A percentile compares a stretch with the other conserved stretches of the same genome.
Evolutionary conservation across 2,329 filamentous ascomycete species (phyloP).

Genomic region (Pseudocercospora eumusae): DNA sequence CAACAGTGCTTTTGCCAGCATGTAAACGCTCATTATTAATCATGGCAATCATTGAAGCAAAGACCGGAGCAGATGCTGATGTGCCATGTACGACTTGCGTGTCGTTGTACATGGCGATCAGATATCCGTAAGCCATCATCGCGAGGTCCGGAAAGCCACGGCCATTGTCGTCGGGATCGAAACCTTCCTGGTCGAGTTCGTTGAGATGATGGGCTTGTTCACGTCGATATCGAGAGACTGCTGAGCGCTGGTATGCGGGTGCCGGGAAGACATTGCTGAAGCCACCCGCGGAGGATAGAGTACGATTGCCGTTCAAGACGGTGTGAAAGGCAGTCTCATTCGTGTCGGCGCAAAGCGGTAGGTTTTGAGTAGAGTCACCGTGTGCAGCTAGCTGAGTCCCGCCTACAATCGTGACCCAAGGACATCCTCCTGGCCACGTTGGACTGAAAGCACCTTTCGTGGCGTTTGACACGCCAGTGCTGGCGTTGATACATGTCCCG

Average conservation of each 20-base stretch:
- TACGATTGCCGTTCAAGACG: not conserved
- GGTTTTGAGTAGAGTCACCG: not conserved
- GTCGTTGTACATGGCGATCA: not conserved
- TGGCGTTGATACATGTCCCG: not conserved
- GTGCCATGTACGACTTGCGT: not conserved
- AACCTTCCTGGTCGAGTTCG: not conserved
- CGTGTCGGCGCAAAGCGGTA: not conserved
- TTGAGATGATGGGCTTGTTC: not conserved
- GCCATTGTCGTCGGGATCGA: not conserved
- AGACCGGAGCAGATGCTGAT: not conserved
- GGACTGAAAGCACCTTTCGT: not conserved
- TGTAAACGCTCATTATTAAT: not conserved
- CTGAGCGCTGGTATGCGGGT: not conserved
- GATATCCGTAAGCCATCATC: not conserved
- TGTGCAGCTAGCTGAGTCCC: not conserved
- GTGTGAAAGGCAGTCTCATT: not conserved
- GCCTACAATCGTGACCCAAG: not conserved
- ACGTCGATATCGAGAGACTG: not conserved
- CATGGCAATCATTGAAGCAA: not conserved
- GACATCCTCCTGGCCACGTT: not conserved
- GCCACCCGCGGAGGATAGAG: not conserved
- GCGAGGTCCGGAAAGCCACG: not conserved
- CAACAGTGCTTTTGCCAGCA: not conserved
- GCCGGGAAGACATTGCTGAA: not conserved
- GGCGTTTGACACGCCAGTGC: not conserved